Evolutionary conservation across 2,329 filamentous ascomycete species (phyloP), one percentile per base, ranked within the genome.

Genomic region (Botryotinia narcissicola): DNA sequence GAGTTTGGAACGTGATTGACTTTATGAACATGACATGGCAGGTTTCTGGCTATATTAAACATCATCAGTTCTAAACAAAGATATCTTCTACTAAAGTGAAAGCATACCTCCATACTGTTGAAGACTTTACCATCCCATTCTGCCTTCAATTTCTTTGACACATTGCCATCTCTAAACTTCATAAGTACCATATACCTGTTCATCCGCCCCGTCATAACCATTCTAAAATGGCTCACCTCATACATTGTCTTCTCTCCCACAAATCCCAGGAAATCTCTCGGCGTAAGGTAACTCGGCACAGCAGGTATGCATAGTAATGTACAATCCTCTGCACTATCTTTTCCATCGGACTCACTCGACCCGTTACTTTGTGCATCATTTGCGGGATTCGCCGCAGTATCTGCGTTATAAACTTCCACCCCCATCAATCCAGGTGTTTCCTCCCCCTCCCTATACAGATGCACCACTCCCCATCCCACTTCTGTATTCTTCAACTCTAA

Each of bases 11-110:
- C 54, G 93, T 93, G 78, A 98, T 96, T 3, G 92, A 94, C 81
- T 94, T 96, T 82, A 99, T 92, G 81, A 97, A 97, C 8, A 97
- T 93, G 62, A 97, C 94, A 83, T 97, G 95, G 81, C 95, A 98
- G 67, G 94, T 94, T 83, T 98, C 94, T 57, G 95, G 93, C 92
- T 93, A 78, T 57, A 77, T 72, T 46, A 67, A 71, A 74, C 70
- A 77, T 60, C 62, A 42, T 73, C 18, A 73, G 67, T 62, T 64
- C 44, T 29, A n/a, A 57, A 40, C n/a, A 48, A 54, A 72, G n/a
- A 48, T 16, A 29, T 48, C 18, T 12, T n/a, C 7, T 57, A 37
- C 46, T 16, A 42, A 59, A 71, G 62, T 42, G 12, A 78, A 81
- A 29, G 82, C 86, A 79, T 83, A 93, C 93, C 87, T 97, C 94